Percentiles rank a stretch among this genome's conserved stretches.
phyloP scores from a whole-genome alignment of 2,329 filamentous ascomycete genomes.

The Phyllosticta paracitricarpa region DNA sequence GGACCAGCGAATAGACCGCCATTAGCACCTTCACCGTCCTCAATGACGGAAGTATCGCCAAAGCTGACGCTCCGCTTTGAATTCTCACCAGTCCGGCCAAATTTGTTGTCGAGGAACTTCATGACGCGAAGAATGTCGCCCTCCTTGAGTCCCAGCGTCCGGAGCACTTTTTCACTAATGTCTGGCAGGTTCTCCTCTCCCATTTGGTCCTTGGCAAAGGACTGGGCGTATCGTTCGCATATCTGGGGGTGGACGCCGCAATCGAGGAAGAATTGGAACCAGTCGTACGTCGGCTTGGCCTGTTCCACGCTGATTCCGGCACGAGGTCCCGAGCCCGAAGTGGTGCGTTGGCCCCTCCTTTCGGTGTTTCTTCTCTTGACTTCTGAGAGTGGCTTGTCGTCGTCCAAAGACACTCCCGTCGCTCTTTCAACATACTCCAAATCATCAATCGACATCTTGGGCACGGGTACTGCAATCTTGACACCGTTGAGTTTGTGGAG shows the following conservation, averaged over 20 bases:
- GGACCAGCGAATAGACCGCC: slow-evolving; percentile 84
- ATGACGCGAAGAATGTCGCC: slow-evolving; percentile 95
- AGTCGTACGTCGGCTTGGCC: slow-evolving; percentile 72
- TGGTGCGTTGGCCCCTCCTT: slow-evolving; percentile 17
- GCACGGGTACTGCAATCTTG: slow-evolving; percentile 91
- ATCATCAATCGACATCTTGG: slow-evolving; percentile 93
- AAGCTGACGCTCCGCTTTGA: slow-evolving; percentile 47
- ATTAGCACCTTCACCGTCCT: slow-evolving; percentile 41
- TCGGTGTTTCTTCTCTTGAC: slow-evolving; percentile 49
- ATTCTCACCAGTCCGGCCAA: slow-evolving; percentile 48
- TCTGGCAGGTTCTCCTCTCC: slow-evolving; percentile 87
- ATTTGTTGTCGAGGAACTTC: slow-evolving; percentile 76
- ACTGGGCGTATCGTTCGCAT: slow-evolving; percentile 87
- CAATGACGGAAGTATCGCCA: slow-evolving; percentile 43
- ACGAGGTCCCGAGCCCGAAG: slow-evolving; percentile 37
- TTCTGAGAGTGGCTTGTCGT: slow-evolving; percentile 86
- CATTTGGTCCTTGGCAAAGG: slow-evolving; percentile 87
- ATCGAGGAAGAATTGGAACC: slow-evolving; percentile 96
- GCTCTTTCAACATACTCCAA: slow-evolving; percentile 85
- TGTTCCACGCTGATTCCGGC: slow-evolving; percentile 56
- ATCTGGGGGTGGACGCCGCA: slow-evolving; percentile 87
- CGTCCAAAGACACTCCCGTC: slow-evolving; percentile 79
- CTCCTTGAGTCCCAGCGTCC: slow-evolving; percentile 86
- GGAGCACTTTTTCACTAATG: slow-evolving; percentile 70
- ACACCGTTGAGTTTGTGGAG: slow-evolving; percentile 96